Percentiles rank a stretch among this genome's conserved stretches.
Evolutionary conservation across 108 stramenopile species (phyloP).

Genomic region (Conticribra guillardii): DNA sequence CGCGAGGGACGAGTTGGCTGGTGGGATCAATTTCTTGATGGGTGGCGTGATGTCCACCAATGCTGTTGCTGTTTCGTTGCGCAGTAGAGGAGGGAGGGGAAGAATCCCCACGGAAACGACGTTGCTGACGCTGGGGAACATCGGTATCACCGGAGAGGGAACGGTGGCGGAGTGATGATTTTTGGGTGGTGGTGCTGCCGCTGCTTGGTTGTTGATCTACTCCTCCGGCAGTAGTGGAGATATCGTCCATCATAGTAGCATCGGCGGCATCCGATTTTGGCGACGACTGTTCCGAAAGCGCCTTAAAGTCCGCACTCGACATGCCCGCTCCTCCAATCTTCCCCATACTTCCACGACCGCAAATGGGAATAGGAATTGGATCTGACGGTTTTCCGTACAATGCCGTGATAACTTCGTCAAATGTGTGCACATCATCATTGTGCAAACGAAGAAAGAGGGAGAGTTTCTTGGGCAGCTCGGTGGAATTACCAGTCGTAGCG

Average conservation of each 20-base stretch:
- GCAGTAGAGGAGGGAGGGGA: constrained; percentile 1
- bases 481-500: constrained; percentile 22
- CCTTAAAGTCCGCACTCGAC: constrained; percentile 27
- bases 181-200: neutral
- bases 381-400: constrained; percentile 47
- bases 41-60: neutral
- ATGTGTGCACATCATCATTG: constrained; percentile 98
- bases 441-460: constrained; percentile 78
- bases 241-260: no score
- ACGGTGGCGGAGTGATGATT: constrained; percentile 7
- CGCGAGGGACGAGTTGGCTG: constrained; percentile 55
- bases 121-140: constrained; percentile 21
- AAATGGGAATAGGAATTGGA: constrained; percentile 23
- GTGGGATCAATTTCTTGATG: constrained; percentile 31
- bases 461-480: constrained; percentile 52
- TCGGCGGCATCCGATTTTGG: neutral
- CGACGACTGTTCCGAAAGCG: neutral
- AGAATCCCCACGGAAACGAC: constrained; percentile 22
- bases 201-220: constrained; percentile 4
- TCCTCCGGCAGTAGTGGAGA: no score
- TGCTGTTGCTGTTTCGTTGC: neutral
- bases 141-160: constrained; percentile 20
- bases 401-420: constrained; percentile 91
- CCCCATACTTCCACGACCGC: constrained; percentile 36
- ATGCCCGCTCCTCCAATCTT: constrained; percentile 45